These are phyloP conservation scores for Bocquillonia castaneifolia DNA, from an alignment of 441 rosid genomes.

Conservation along the genomic window DNA sequence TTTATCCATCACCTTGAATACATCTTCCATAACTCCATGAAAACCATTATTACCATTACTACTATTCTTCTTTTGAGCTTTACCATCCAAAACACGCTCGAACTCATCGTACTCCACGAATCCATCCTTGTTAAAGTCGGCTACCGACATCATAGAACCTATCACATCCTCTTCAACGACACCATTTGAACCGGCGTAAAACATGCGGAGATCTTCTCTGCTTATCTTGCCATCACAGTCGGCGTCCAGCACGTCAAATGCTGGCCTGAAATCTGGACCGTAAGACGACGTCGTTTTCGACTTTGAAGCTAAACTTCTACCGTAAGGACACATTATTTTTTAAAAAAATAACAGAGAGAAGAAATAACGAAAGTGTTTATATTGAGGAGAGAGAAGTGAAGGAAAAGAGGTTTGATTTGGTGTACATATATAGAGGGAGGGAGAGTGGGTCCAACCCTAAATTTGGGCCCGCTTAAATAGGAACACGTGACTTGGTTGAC, in stretches of 20 bases:
- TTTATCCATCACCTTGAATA: constrained; percentile 70
- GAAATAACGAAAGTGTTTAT: background rate
- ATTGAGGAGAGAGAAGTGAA: too few relatives aligned
- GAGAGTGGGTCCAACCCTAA: constrained; percentile 1
- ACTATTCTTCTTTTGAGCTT: background rate
- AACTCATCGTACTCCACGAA: constrained; percentile 87
- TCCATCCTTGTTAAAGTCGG: constrained; percentile 66
- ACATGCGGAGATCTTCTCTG: constrained; percentile 53
- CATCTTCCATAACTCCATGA: constrained; percentile 60
- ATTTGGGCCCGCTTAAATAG: background rate
- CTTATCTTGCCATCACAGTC: constrained; percentile 90
- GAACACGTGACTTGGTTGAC: constrained; percentile 20
- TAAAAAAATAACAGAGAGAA: too few relatives aligned
- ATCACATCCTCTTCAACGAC: constrained; percentile 35
- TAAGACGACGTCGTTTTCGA: constrained; percentile 10
- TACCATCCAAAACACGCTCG: constrained; percentile 47
- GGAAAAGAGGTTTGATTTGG: too few relatives aligned
- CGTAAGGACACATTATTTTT: constrained; percentile 59
- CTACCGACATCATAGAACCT: constrained; percentile 65
- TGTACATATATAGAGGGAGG: background rate
- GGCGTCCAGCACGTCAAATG: constrained; percentile 69
- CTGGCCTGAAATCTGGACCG: constrained; percentile 41
- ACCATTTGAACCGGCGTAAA: constrained; percentile 35
- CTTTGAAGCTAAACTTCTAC: constrained; percentile 24
- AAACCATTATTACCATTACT: background rate